phyloP scores from a whole-genome alignment of 352 stramenopile species.

The Phytophthora multivora region DNA sequence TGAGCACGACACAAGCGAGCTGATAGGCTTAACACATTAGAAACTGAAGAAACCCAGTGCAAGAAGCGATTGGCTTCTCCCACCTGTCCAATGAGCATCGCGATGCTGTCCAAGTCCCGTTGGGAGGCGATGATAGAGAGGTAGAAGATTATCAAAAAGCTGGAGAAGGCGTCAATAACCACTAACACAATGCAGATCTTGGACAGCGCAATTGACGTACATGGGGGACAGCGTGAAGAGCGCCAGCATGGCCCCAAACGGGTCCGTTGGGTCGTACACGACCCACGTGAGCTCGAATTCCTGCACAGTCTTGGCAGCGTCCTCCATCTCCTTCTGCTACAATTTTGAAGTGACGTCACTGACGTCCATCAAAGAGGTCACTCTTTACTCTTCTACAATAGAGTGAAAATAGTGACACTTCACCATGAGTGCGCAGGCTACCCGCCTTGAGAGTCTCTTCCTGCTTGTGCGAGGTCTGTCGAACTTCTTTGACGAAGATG shows the following conservation, averaged over 20 bases:
- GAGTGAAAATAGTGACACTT: background rate
- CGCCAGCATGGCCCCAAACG: constrained; percentile 65
- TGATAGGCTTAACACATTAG: constrained; percentile 19
- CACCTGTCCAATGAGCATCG: constrained; percentile 76
- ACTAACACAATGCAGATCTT: constrained; percentile 2
- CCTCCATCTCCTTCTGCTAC: constrained; percentile 14
- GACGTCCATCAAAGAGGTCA: constrained; percentile 3
- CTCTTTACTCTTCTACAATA: no score
- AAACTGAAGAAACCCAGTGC: background rate
- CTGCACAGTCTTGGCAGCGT: constrained; percentile 40
- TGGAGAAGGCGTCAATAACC: constrained; percentile 23
- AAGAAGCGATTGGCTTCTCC: background rate
- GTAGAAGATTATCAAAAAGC: constrained; percentile 88
- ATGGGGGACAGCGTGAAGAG: constrained; percentile 80
- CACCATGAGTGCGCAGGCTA: constrained; percentile 47
- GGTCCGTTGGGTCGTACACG: constrained; percentile 77
- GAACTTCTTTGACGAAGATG: background rate
- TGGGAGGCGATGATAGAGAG: constrained; percentile 77
- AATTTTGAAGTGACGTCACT: background rate
- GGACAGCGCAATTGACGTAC: constrained; percentile 28
- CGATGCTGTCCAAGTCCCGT: constrained; percentile 77
- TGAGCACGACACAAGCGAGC: constrained; percentile 74
- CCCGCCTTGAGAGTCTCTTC: constrained; percentile 79
- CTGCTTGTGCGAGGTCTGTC: constrained; percentile 68
- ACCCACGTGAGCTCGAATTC: constrained; percentile 88